Evolutionary conservation across 768 basidiomycete species (phyloP).

Genomic region (Leccinum longicurvipes): DNA sequence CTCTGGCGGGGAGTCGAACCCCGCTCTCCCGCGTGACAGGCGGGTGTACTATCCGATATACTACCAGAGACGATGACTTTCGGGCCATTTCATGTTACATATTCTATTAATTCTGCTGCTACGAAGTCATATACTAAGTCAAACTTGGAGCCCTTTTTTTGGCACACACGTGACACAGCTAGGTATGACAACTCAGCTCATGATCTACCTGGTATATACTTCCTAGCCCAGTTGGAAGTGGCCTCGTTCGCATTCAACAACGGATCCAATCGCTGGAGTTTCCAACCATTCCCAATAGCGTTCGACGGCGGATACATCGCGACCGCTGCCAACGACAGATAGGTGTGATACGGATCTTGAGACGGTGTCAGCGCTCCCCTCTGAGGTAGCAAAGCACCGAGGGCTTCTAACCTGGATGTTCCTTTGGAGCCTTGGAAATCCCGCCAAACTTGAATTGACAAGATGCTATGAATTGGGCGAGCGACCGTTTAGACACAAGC

Average conservation of each 20-base stretch:
- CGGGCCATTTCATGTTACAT: neutral
- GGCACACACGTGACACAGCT: no score
- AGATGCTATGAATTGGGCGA: constrained; percentile 60
- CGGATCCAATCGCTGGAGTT: constrained; percentile 59
- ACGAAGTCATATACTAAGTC: no score
- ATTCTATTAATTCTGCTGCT: no score
- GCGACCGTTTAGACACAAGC: constrained; percentile 53
- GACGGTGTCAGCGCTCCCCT: constrained; percentile 9
- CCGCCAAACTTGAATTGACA: constrained; percentile 93
- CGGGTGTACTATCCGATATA: constrained; percentile 53
- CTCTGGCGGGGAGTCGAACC: constrained; percentile 49
- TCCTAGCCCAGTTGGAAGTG: constrained; percentile 66
- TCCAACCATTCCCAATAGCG: constrained; percentile 44
- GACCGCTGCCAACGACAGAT: constrained; percentile 80
- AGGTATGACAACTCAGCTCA: constrained; percentile 4
- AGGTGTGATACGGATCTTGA: constrained; percentile 93
- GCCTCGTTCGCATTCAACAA: constrained; percentile 65
- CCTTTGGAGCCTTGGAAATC: constrained; percentile 78
- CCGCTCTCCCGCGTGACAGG: constrained; percentile 47
- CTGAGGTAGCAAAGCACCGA: neutral
- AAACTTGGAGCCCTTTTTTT: no score
- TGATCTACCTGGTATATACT: constrained; percentile 44
- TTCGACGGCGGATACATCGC: constrained; percentile 56
- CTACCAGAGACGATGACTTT: constrained; percentile 36
- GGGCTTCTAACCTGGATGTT: constrained; percentile 61